Base-by-base conservation (phyloP, 129 eudicot species). In the Flaveria trinervia region DNA sequence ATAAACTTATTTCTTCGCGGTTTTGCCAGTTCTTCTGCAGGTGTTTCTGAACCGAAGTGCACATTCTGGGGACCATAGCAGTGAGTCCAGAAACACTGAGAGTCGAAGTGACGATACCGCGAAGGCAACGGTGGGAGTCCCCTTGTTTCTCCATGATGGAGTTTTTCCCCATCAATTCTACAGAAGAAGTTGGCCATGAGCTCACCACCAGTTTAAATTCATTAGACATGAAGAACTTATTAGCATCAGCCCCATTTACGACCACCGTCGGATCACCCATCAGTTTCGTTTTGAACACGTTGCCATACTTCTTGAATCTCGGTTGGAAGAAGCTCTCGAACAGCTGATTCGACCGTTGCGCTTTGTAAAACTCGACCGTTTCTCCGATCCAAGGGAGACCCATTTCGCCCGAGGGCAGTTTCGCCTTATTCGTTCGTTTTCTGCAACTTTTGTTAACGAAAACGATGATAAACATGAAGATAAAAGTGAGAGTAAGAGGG, bases 81-180 rank as follows among this genome's bases (percentile, higher is more conserved):
- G 86, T 87, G 25, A 90, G 80, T 1, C 91, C 89, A 0, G 86
- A 26, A 26, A 67, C 41, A 50, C 68, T 79, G 12, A 90, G 88
- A 50, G 87, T 88, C 0, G 96, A 56, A 43, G 97, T 68, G 18
- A 93, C 74, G 30, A 90, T 79, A 9, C 91, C 92, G 7, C 91
- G 95, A 14, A 93, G 81, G 52, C 72, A 71, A 8, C 92, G 81
- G 48, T 93, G 96, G 0, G 83, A 85, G 18, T 90, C 95, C 22
- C 95, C 97, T 78, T 87, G 90, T 84, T 90, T 93, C 79, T 90
- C 92, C 97, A 90, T 93, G 64, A 93, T 90, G 1, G 91, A 90
- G 50, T 90, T 69, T 52, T 61, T 80, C 1, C 98, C 96, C 98
- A 86, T 90, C 23, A 93, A 80, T 46, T 93, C 86, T 0, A 93